phyloP scores from a whole-genome alignment of 495 filamentous ascomycete species.

The Neurospora terricola region DNA sequence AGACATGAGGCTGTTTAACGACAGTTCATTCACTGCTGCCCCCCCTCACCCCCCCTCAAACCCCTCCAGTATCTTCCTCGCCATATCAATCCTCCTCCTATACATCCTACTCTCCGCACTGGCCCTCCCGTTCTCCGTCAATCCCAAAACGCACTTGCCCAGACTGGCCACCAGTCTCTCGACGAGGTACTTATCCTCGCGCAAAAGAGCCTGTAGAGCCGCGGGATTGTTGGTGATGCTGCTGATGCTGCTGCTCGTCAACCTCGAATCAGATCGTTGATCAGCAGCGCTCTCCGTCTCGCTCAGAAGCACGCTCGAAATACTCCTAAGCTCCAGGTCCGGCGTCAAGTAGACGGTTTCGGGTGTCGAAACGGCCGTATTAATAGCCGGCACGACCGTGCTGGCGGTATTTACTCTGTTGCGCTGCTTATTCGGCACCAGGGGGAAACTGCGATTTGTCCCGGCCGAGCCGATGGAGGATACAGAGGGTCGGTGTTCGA shows the following conservation, averaged over 20 bases:
- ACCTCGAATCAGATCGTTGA: background rate
- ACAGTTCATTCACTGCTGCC: background rate
- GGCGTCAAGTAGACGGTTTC: constrained; percentile 17
- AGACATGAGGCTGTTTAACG: background rate
- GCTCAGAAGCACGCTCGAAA: constrained; percentile 30
- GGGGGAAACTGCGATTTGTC: constrained; percentile 43
- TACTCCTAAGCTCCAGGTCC: constrained; percentile 28
- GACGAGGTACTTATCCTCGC: constrained; percentile 66
- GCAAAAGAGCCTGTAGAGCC: constrained; percentile 43
- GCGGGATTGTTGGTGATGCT: constrained; percentile 12
- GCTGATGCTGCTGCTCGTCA: constrained; percentile 2
- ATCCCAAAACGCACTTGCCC: constrained; percentile 55
- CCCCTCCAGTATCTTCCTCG: constrained; percentile 61
- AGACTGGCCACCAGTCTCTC: constrained; percentile 67
- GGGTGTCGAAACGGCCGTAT: constrained; percentile 31
- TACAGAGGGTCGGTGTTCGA: constrained; percentile 37
- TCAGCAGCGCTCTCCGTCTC: constrained; percentile 27
- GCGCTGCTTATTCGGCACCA: constrained; percentile 34
- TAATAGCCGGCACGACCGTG: constrained; percentile 7
- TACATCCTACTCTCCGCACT: constrained; percentile 52
- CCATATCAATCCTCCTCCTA: constrained; percentile 61
- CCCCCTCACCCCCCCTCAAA: constrained; percentile 13
- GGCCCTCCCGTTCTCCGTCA: constrained; percentile 53
- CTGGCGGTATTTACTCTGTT: constrained; percentile 12
- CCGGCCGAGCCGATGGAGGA: constrained; percentile 40